Evolutionary conservation across 1,284 basidiomycete species (phyloP), one percentile per base, ranked within the genome.

Genomic region (Irpex lacteus): DNA sequence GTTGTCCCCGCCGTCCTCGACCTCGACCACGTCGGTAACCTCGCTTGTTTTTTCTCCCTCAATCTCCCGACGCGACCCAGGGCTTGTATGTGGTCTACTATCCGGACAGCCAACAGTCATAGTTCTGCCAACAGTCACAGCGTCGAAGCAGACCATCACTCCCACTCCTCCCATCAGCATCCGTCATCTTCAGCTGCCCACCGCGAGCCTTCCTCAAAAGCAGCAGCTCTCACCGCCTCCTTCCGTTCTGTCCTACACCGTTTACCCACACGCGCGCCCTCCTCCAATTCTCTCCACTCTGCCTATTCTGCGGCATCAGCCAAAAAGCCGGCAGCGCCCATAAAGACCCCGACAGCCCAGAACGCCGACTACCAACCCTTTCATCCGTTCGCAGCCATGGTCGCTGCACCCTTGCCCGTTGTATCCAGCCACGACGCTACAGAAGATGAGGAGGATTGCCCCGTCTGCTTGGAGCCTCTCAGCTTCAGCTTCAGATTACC

Each of bases 391-490:
- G 75, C 79, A 19, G 62, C 79, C 60, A 85, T 87, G 83, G 82
- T 81, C 63, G 81, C 84, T 60, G 81, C 86, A 0, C 87, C 88
- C 1, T 76, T 88, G 18, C 88, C 90, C 21, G 86, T 90, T 67
- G 86, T 91, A 61, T 87, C 89, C 18, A 85, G 76, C 67, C 84
- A 84, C 69, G 85, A 87, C 66, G 67, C 81, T 37, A 75, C 80
- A 15, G 91, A 92, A 52, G 88, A 92, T 56, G 94, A 95, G 70
- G 90, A 90, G 53, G 90, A 91, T 70, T 96, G 95, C 72, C 95
- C 95, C 34, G 93, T 96, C 71, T 96, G 94, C 76, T 86, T 96
- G 70, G 95, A 96, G 73, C 91, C 92, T 1, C 87, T 96, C 70
- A 91, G 89, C 70, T 94, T 95, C 76, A 90, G 87, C 78, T 94